Percentiles rank a stretch among this genome's conserved stretches.
phyloP scores from a whole-genome alignment of 495 filamentous ascomycete species.

The Apodospora peruviana region DNA sequence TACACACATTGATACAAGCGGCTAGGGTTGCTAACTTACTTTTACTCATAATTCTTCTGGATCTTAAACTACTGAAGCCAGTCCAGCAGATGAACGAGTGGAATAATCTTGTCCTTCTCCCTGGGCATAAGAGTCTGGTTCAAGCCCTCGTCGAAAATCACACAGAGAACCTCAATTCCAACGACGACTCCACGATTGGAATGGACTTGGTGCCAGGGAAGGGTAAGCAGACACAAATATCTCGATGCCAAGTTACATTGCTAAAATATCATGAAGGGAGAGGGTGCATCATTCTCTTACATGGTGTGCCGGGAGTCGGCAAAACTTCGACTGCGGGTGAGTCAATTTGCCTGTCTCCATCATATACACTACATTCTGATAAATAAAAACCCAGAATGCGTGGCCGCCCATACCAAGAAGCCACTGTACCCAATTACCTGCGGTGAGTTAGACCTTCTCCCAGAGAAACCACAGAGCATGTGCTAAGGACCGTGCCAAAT shows the following conservation, averaged over 20 bases:
- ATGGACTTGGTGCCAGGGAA: slow-evolving; percentile 15
- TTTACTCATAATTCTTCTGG: slow-evolving; percentile 11
- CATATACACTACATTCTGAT: background rate
- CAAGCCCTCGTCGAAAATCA: slow-evolving; percentile 26
- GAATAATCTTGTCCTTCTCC: slow-evolving; percentile 23
- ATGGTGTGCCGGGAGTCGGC: slow-evolving; percentile 40
- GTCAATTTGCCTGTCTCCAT: background rate
- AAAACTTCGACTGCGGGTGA: slow-evolving; percentile 36
- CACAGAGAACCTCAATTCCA: slow-evolving; percentile 13
- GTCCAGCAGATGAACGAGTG: slow-evolving; percentile 21
- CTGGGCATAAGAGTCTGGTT: slow-evolving; percentile 27
- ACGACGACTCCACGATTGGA: background rate
- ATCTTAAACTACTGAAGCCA: slow-evolving; percentile 12
- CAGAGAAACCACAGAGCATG: no score
- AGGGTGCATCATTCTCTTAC: slow-evolving; percentile 40
- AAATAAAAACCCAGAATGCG: slow-evolving; percentile 8
- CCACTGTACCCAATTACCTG: slow-evolving; percentile 22
- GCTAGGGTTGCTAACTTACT: background rate
- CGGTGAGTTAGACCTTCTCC: slow-evolving; percentile 6
- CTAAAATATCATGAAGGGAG: slow-evolving; percentile 24
- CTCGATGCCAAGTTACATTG: background rate
- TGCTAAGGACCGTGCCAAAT: no score
- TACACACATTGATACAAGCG: background rate
- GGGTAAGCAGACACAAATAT: slow-evolving; percentile 1
- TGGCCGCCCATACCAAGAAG: slow-evolving; percentile 13